Conservation (phyloP, 495 filamentous ascomycete genomes). For the Hypomontagnella submonticulosa region DNA sequence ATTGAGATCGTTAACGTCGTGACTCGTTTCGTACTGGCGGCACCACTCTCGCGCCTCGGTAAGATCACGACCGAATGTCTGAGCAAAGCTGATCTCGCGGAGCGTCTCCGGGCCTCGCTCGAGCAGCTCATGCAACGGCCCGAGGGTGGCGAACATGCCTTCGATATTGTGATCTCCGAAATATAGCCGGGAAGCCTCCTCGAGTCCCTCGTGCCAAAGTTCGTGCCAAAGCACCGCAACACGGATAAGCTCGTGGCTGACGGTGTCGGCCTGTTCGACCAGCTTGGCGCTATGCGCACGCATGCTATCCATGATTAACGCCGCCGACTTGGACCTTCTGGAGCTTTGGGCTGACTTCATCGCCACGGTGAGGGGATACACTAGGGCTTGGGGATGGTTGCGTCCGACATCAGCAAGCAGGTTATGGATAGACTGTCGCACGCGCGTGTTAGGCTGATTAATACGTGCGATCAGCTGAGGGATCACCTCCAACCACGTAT, state of each 20-base stretch:
- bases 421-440: constrained; percentile 89
- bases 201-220: constrained; percentile 97
- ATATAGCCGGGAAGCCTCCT: constrained; percentile 91
- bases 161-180: constrained; percentile 97
- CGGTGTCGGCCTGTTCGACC: constrained; percentile 93
- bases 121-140: constrained; percentile 89
- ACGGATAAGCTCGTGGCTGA: constrained; percentile 93
- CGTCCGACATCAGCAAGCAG: constrained; percentile 91
- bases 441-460: constrained; percentile 88
- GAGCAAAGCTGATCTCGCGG: constrained; percentile 96
- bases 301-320: constrained; percentile 97
- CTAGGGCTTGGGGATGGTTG: constrained; percentile 94
- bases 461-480: constrained; percentile 97
- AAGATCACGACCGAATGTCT: constrained; percentile 94
- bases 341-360: constrained; percentile 88
- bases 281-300: constrained; percentile 92
- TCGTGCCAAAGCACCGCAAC: constrained; percentile 99
- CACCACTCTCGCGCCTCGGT: constrained; percentile 96
- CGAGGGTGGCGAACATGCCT: constrained; percentile 93
- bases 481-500: constrained; percentile 98
- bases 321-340: constrained; percentile 83
- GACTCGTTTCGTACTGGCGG: constrained; percentile 83
- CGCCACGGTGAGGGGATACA: constrained; percentile 98
- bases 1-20: constrained; percentile 93
- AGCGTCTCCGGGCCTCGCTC: constrained; percentile 91